Conservation (phyloP, 441 rosid genomes). For the Adansonia rubrostipa region DNA sequence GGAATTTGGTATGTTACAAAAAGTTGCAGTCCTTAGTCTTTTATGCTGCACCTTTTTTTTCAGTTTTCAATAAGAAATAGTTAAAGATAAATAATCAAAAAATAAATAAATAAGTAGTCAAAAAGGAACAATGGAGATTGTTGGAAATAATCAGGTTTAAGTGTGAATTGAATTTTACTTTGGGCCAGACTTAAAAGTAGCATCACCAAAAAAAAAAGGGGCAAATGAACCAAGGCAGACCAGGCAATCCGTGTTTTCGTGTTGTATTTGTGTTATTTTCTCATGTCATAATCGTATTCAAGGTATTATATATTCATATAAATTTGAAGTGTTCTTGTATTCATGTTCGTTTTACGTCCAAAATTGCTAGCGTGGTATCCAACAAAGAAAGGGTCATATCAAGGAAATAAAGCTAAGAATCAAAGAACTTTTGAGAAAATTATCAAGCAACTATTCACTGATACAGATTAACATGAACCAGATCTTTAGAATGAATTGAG, state of each 20-base stretch:
- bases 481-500: constrained; percentile 14
- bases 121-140: background rate
- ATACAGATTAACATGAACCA: constrained; percentile 24
- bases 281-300: no score
- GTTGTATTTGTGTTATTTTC: no score
- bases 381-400: constrained; percentile 24
- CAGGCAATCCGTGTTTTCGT: no score
- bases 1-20: background rate
- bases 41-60: background rate
- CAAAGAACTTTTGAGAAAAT: constrained; percentile 26
- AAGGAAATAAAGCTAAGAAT: constrained; percentile 26
- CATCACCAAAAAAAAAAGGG: background rate
- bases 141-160: background rate
- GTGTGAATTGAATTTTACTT: background rate
- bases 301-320: no score
- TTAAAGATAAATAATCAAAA: background rate
- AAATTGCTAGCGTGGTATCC: constrained; percentile 11
- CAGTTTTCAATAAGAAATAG: background rate
- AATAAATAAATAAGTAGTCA: background rate
- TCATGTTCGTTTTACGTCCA: no score
- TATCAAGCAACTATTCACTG: constrained; percentile 20
- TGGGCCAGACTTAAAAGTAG: constrained; percentile 25
- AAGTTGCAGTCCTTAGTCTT: background rate
- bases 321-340: no score
- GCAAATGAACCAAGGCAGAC: background rate